Evolutionary conservation across 176 grass and related monocot species (phyloP).

Genomic region (Hyparrhenia diplandra): DNA sequence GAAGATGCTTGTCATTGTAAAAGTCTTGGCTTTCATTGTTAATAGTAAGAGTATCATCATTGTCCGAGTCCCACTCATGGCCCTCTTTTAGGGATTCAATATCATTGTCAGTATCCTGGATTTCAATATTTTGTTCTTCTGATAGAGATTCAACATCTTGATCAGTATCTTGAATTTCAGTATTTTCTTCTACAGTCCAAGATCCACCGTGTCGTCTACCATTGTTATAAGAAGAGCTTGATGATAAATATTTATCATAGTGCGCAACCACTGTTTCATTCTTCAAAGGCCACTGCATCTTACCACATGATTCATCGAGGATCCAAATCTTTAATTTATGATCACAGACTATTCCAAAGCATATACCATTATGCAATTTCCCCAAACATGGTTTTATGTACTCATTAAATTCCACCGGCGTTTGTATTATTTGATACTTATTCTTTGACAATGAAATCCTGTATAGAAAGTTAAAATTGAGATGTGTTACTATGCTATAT

Average conservation of each 20-base stretch:
- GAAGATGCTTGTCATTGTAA: fast-evolving
- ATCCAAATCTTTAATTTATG: not conserved
- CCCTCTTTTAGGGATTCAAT: too few species aligned
- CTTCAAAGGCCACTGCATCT: not conserved
- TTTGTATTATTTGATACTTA: not conserved
- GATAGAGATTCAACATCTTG: not conserved
- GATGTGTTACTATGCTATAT: too few species aligned
- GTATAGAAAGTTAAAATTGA: not conserved
- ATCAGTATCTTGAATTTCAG: not conserved
- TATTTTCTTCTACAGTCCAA: not conserved
- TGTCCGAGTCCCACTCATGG: too few species aligned
- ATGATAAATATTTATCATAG: not conserved
- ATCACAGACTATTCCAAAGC: not conserved
- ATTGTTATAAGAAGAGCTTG: not conserved
- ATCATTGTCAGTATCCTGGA: too few species aligned
- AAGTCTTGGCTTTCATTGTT: not conserved
- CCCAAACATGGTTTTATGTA: not conserved
- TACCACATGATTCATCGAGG: not conserved
- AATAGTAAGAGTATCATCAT: too few species aligned
- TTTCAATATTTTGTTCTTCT: too few species aligned
- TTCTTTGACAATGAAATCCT: not conserved
- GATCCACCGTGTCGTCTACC: not conserved
- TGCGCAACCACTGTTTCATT: not conserved
- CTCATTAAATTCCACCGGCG: not conserved
- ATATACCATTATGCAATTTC: not conserved